Evolutionary conservation across 2,329 filamentous ascomycete species (phyloP).

Genomic region (Proliferodiscus dingleyae): DNA sequence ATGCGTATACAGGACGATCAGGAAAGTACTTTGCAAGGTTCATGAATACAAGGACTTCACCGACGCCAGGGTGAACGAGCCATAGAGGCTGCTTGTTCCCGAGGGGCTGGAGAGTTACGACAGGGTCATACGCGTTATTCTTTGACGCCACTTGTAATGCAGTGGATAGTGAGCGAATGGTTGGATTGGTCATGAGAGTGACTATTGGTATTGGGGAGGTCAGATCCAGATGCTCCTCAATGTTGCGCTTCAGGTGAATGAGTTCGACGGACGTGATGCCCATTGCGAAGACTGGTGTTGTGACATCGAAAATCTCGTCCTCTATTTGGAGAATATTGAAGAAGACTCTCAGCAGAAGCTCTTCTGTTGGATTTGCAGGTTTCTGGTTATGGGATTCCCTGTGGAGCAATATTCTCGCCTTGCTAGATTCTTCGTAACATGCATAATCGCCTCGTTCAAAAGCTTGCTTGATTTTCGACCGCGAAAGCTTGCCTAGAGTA

Average conservation of each 20-base stretch:
- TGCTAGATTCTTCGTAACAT: slow-evolving; percentile 2
- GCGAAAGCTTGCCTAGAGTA: slow-evolving; percentile 37
- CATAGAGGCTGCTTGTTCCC: slow-evolving; percentile 35
- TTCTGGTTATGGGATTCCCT: neutral
- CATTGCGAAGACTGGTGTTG: slow-evolving; percentile 27
- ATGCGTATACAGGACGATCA: slow-evolving; percentile 41
- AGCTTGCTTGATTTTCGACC: slow-evolving; percentile 31
- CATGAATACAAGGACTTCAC: slow-evolving; percentile 38
- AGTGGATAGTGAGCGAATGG: slow-evolving; percentile 26
- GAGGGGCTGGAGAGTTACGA: slow-evolving; percentile 29
- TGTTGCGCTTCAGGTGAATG: slow-evolving; percentile 3
- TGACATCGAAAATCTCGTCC: slow-evolving; percentile 9
- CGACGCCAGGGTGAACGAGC: slow-evolving; percentile 37
- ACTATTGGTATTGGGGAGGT: slow-evolving; percentile 19
- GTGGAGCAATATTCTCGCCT: neutral
- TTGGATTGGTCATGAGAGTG: slow-evolving; percentile 29
- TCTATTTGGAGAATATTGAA: slow-evolving; percentile 14
- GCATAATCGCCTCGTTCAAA: slow-evolving; percentile 29
- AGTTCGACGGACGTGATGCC: slow-evolving; percentile 22
- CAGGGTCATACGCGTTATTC: slow-evolving; percentile 30
- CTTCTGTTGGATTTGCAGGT: slow-evolving; percentile 9
- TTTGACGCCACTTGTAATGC: too few relatives aligned
- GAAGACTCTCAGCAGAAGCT: slow-evolving; percentile 17
- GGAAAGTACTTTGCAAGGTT: slow-evolving; percentile 33
- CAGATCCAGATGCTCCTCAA: slow-evolving; percentile 16